These are phyloP conservation scores for Venturia effusa DNA, from an alignment of 2,329 filamentous ascomycete species.

Conservation along the genomic window DNA sequence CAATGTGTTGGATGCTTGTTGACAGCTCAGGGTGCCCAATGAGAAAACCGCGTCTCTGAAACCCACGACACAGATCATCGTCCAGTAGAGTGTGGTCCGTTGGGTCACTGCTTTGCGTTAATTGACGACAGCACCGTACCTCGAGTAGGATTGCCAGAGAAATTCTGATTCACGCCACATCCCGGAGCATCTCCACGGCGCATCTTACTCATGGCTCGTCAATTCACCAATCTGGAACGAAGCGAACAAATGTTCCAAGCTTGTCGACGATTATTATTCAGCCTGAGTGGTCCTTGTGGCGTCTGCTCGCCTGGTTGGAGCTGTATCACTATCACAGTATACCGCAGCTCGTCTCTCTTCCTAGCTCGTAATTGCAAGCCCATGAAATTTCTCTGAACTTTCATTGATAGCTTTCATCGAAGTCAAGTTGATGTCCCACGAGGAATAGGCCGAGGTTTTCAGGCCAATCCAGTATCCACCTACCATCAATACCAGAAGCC, in stretches of 20 bases:
- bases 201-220: neutral
- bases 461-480: neutral
- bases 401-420: neutral
- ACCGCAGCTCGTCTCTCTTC: neutral
- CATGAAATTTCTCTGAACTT: no score
- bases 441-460: neutral
- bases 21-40: neutral
- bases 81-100: neutral
- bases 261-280: neutral
- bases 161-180: neutral
- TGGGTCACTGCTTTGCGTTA: neutral
- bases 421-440: neutral
- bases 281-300: neutral
- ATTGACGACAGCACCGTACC: neutral
- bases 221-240: conserved; percentile 1
- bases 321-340: no score
- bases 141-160: neutral
- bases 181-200: neutral
- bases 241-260: neutral
- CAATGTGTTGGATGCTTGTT: neutral
- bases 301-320: neutral
- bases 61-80: neutral
- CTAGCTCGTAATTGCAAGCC: neutral
- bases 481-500: conserved; percentile 1
- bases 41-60: neutral